A percentile compares a stretch with the other conserved stretches of the same genome.
Evolutionary conservation across 2,329 filamentous ascomycete species (phyloP).

Genomic region (Dissoconium aciculare): DNA sequence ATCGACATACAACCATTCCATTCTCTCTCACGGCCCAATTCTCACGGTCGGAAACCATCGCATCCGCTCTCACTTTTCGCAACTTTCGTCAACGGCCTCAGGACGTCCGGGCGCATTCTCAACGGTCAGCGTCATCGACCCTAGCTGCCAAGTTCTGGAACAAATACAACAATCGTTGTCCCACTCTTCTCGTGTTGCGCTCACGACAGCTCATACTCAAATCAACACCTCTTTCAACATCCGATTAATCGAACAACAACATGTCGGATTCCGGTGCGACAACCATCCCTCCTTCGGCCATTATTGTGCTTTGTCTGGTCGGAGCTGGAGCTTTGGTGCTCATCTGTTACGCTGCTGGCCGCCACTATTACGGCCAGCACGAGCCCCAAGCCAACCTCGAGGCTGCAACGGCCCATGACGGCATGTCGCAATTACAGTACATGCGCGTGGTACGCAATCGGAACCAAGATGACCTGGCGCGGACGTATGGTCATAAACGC

Average conservation of each 20-base stretch:
- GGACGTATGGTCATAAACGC: slow-evolving; percentile 4
- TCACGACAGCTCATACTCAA: too few species aligned
- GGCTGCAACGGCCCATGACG: slow-evolving; percentile 6
- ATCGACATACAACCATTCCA: too few species aligned
- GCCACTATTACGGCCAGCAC: slow-evolving; percentile 9
- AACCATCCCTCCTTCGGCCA: slow-evolving; percentile 1
- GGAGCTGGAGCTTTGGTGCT: slow-evolving; percentile 11
- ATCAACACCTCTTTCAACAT: too few species aligned
- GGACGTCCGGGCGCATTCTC: too few species aligned
- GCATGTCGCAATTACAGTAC: slow-evolving; percentile 14
- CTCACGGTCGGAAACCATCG: too few species aligned
- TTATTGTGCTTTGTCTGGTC: slow-evolving; percentile 14
- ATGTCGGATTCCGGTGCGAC: background rate
- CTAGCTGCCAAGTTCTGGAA: too few species aligned
- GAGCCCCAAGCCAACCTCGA: background rate
- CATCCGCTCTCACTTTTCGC: too few species aligned
- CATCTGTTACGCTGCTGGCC: slow-evolving; percentile 10
- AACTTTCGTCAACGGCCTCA: too few species aligned
- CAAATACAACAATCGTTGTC: too few species aligned
- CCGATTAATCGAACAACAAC: background rate
- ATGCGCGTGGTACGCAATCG: slow-evolving; percentile 13
- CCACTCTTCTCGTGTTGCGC: too few species aligned
- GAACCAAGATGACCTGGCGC: slow-evolving; percentile 12
- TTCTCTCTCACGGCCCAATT: too few species aligned
- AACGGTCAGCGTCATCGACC: too few species aligned